These are phyloP conservation scores for Eucalyptus pauciflora DNA, from an alignment of 345 rosid genomes.

Conservation along the genomic window DNA sequence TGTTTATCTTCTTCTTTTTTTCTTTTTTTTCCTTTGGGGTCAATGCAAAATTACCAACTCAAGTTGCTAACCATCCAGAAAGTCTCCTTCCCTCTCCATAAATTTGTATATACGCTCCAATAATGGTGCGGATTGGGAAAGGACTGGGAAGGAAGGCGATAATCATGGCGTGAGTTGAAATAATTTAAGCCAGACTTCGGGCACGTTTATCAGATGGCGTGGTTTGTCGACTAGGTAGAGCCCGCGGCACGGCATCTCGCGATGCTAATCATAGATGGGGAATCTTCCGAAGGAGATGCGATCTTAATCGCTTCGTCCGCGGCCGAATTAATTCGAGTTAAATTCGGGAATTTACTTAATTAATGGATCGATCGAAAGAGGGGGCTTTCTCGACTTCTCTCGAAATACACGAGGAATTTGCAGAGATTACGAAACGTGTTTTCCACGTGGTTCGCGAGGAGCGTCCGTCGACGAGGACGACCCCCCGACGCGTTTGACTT, in stretches of 20 bases:
- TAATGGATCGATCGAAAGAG: not conserved
- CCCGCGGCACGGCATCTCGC: not conserved
- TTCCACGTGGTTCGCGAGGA: not conserved
- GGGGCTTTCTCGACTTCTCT: not conserved
- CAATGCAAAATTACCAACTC: not conserved
- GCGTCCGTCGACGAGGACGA: not conserved
- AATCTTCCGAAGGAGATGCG: not conserved
- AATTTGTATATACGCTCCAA: not conserved
- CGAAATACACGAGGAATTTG: not conserved
- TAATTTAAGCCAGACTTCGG: not conserved
- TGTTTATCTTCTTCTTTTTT: not conserved
- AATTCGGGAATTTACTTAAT: not conserved
- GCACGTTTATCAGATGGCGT: not conserved
- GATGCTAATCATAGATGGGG: not conserved
- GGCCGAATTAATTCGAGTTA: not conserved
- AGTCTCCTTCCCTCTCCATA: not conserved
- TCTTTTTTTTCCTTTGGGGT: not conserved
- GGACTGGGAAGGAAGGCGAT: not conserved
- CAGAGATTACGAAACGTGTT: not conserved
- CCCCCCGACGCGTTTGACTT: not conserved
- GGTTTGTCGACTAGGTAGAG: not conserved
- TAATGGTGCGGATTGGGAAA: not conserved
- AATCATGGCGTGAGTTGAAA: not conserved
- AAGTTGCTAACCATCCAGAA: not conserved
- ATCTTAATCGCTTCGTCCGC: not conserved